Evolutionary conservation across 2,329 filamentous ascomycete genomes (phyloP), one percentile per base, ranked within the genome.

Genomic region (Penicillium sp.): DNA sequence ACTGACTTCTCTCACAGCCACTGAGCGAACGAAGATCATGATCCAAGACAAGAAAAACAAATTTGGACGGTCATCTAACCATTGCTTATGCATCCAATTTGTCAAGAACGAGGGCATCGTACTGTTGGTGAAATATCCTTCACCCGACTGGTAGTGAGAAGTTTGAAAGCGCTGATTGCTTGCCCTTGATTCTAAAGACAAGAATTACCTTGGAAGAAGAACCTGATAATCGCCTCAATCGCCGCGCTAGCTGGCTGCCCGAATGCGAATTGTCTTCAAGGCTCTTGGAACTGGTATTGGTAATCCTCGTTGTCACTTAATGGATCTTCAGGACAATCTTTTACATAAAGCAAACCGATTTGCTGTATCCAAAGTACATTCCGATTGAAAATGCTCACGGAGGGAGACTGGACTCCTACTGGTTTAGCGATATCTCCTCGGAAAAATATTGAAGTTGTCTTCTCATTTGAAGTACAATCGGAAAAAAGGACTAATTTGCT

Each of bases 91-190:
- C 16, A 50, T 18, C 6, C 5, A 46, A 63, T 59, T 54, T 63
- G 54, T 63, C 59, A 63, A 46, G 10, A 44, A 36, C 35, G 10
- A 40, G 53, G 46, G 56, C 49, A 36, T 63, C 41, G 0, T 47
- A 50, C 59, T 53, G 55, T 51, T 22, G 35, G 41, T 44, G 5
- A 24, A 44, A 13, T 22, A 22, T 19, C 41, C 4, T 44, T 44
- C 24, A 44, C 22, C 16, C 18, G 50, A 49, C 14, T 16, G 56
- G 13, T 33, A 6, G 50, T 60, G 64, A 65, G 61, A 66, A 66
- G 62, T 31, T 33, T 57, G 22, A 14, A n/a, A 11, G 9, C 24
- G 18, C 39, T 64, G 57, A 64, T 64, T 64, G 62, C 49, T 50
- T 41, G 11, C 9, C 6, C 1, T 19, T 13, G 9, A 27, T 55